Base-by-base conservation (phyloP, 2,329 filamentous ascomycete species). In the Xylariaceae sp. region DNA sequence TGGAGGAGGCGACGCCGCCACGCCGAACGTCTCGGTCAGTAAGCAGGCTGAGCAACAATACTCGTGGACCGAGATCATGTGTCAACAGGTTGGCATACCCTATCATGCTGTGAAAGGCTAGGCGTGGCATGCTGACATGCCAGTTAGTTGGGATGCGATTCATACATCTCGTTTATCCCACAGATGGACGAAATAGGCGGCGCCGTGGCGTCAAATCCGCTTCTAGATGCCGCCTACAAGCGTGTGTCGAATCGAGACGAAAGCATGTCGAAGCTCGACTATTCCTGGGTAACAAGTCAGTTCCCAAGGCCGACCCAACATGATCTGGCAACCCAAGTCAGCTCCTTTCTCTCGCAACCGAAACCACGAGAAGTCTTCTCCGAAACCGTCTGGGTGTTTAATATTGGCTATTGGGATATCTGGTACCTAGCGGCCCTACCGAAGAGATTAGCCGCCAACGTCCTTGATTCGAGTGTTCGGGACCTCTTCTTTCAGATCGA, bases 351-450 rank as follows among this genome's bases (percentile, higher is more conserved):
- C n/a, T 63, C 69, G 5, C 69, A 67, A 42, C 67, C 73, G 2
- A 65, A 64, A 26, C 68, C 71, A 0, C 57, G 59, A 2, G 55
- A 58, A 0, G 55, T 71, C 0, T 72, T 76, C 4, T 68, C 68
- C n/a, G 75, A 80, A 56, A 80, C 79, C 0, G 61, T 81, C 11
- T 81, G 76, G 75, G 67, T 81, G 11, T 77, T 81, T 51, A 75
- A 71, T 7, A 73, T 80, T 51, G 79, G 79, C n/a, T 74, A 74
- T 32, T 80, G 78, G 78, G 79, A 81, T 54, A 65, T 80, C 48
- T 81, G 77, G 77, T 74, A 75, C 8, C 65, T 81, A 19, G 73
- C 79, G 0, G 70, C 76, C 2, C 62, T 80, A 19, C 78, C 79
- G 0, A 66, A 71, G 7, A 62, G 66, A 6, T 60, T 68, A 0